phyloP scores from a whole-genome alignment of 768 basidiomycete species.

The Russula olivacea region DNA sequence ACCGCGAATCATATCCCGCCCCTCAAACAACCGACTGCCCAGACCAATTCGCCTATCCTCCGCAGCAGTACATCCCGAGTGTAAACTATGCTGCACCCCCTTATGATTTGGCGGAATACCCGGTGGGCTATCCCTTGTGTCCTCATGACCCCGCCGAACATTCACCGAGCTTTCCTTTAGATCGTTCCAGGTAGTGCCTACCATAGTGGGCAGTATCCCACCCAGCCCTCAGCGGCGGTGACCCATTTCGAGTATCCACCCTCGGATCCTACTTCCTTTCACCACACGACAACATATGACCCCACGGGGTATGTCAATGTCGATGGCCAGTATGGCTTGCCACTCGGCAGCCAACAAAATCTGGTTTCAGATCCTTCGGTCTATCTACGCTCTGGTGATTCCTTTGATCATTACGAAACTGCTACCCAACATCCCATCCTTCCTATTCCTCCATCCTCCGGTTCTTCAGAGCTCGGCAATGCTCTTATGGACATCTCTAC shows the following conservation, averaged over 20 bases:
- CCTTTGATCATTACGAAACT: not conserved
- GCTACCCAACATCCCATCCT: not conserved
- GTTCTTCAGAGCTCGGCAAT: constrained; percentile 21
- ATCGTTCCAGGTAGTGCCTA: not conserved
- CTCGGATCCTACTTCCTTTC: constrained; percentile 5
- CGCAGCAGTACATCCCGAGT: not conserved
- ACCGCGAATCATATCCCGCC: constrained; percentile 7
- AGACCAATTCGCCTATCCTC: constrained; percentile 5
- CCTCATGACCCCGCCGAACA: not conserved
- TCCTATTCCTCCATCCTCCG: constrained; percentile 2
- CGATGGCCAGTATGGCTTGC: not conserved
- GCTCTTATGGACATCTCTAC: constrained; percentile 17
- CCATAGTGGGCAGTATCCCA: constrained; percentile 1
- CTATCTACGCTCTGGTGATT: constrained; percentile 2
- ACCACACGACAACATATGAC: constrained; percentile 2
- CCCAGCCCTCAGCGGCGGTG: not conserved
- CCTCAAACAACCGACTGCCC: not conserved
- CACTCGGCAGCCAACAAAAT: constrained; percentile 5
- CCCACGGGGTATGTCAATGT: not conserved
- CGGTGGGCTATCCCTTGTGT: constrained; percentile 2
- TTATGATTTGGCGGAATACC: constrained; percentile 21
- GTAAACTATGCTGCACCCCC: constrained; percentile 18
- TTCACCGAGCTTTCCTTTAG: constrained; percentile 8
- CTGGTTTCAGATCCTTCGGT: not conserved
- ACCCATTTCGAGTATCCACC: constrained; percentile 9